Evolutionary conservation across 208 protist species (phyloP).

Genomic region (Leishmania gerbilli): DNA sequence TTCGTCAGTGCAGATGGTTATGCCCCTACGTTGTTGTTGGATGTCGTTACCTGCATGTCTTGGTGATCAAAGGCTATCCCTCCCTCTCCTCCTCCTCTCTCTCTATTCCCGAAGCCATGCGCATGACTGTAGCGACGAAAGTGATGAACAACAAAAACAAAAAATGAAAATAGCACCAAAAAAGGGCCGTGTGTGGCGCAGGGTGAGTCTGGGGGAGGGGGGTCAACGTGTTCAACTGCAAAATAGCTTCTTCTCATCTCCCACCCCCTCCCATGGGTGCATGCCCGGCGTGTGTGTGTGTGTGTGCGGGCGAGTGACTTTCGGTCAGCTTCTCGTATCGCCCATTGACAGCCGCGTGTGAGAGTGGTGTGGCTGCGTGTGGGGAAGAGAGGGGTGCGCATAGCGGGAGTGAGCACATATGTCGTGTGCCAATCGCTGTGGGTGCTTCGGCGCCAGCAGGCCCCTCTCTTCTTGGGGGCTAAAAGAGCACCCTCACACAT

Average conservation of each 20-base stretch:
- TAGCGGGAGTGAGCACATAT: not conserved
- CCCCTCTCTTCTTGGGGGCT: not conserved
- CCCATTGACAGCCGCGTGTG: too few relatives aligned
- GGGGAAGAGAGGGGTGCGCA: not conserved
- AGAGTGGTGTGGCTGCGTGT: not conserved
- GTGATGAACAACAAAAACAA: not conserved
- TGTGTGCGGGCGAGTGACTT: not conserved
- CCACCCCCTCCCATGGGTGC: not conserved
- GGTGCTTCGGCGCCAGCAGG: not conserved
- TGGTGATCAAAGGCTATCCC: not conserved
- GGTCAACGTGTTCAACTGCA: not conserved
- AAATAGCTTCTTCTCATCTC: not conserved
- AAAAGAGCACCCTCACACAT: not conserved
- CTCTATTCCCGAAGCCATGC: not conserved
- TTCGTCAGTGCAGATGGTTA: not conserved
- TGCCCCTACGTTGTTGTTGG: not conserved
- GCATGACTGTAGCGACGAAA: not conserved
- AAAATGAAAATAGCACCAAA: not conserved
- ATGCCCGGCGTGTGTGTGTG: not conserved
- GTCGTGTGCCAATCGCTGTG: not conserved
- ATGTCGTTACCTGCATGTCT: not conserved
- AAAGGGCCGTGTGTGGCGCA: not conserved
- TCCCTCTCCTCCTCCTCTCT: not conserved
- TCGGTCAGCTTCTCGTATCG: not conserved
- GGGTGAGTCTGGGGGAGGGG: not conserved